A percentile compares a stretch with the other conserved stretches of the same genome.
phyloP scores from a whole-genome alignment of 2,329 filamentous ascomycete species.

The Sporothrix humicola region DNA sequence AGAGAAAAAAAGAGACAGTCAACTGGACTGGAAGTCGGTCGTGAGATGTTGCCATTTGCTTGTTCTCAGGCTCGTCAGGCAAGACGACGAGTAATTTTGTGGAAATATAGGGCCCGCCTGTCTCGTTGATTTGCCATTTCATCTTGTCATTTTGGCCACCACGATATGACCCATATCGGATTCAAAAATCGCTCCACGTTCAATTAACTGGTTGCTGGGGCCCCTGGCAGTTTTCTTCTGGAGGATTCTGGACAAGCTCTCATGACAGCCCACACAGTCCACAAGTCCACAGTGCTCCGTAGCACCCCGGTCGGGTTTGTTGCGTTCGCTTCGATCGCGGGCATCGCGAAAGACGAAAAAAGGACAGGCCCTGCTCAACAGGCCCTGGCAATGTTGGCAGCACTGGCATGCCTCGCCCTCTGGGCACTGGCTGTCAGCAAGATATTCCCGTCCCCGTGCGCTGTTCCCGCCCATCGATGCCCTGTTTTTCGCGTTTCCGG shows the following conservation, averaged over 20 bases:
- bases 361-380: background rate
- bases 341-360: background rate
- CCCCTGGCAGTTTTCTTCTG: background rate
- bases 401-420: background rate
- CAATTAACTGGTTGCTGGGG: slow-evolving; percentile 1
- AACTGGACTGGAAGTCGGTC: background rate
- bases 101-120: background rate
- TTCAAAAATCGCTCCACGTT: background rate
- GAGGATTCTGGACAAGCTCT: background rate
- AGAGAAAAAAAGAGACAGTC: background rate
- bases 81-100: background rate
- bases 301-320: background rate
- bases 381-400: background rate
- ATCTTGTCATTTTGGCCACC: background rate
- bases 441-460: slow-evolving; percentile 10
- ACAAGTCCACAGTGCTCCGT: background rate
- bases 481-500: background rate
- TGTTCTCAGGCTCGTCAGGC: background rate
- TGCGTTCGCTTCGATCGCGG: no score
- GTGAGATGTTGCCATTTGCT: background rate
- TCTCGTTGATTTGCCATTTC: background rate
- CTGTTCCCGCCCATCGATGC: slow-evolving; percentile 4
- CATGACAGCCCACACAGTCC: background rate
- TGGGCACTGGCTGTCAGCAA: background rate
- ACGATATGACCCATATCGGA: slow-evolving; percentile 2